Evolutionary conservation across 306 rosid species (phyloP), one percentile per base, ranked within the genome.

Genomic region (Glycine soja): DNA sequence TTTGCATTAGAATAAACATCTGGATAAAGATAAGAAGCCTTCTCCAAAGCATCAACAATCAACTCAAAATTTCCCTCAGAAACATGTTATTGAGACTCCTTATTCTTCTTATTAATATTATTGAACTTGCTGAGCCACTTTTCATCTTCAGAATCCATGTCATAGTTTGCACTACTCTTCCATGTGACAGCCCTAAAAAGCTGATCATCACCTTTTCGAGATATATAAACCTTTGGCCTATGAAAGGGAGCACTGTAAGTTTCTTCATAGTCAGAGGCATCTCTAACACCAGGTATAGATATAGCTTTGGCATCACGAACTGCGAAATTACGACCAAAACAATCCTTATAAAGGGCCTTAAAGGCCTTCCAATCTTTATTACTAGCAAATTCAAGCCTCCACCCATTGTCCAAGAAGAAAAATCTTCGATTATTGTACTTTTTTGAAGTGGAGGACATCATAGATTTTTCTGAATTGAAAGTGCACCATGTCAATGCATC

Each of bases 71-170:
- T 74, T 69, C 91, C 91, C 89, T 53, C 82, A 0, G 90, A 86
- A 62, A 94, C 61, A 79, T 85, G 92, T 19, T 19, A 1, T 61
- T 62, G 84, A 65, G 58, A 83, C 72, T 0, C 38, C 38, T 34
- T 34, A 3, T 85, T 85, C 0, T 68, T 3, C 61, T 91, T 92
- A 24, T 24, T 24, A 24, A 24, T 24, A 24, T 24, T 24, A 24
- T 24, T 24, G 42, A 90, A 85, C 79, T 82, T 84, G 52, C 65
- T 80, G 32, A 91, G 82, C 97, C 97, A 94, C 61, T 78, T 85
- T 82, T 94, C 98, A 56, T 94, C 98, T 42, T 88, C 97, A 12
- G 90, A 88, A 70, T 94, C 98, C 92, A 94, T 79, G 83, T 94
- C 98, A 80, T 94, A 94, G 67, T 71, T 88, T 1, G 95, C 89